A percentile compares a stretch with the other conserved stretches of the same genome.
Evolutionary conservation across 2,329 filamentous ascomycete genomes (phyloP).

Genomic region (Ceratocystis lukuohia): DNA sequence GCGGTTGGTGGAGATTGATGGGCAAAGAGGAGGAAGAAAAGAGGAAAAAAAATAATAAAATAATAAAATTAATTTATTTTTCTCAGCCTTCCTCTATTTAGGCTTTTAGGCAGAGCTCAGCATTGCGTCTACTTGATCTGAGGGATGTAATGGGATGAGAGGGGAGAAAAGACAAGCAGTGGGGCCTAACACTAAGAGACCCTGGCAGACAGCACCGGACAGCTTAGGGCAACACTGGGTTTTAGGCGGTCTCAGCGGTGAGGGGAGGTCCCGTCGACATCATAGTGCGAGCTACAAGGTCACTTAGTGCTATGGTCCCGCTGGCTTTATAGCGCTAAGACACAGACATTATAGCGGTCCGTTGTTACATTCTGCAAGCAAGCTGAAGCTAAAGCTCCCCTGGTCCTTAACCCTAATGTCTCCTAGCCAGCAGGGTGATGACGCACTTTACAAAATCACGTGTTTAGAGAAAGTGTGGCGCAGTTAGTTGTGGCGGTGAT

Average conservation of each 20-base stretch:
- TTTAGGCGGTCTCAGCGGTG: not conserved
- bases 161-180: not conserved
- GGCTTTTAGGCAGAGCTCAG: not conserved
- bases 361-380: not conserved
- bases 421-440: not conserved
- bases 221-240: no score
- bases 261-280: not conserved
- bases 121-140: conserved; percentile 1
- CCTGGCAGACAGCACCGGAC: no score
- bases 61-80: not conserved
- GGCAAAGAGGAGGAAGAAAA: not conserved
- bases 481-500: not conserved
- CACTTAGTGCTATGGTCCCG: no score
- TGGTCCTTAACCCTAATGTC: not conserved
- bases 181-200: not conserved
- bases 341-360: not conserved
- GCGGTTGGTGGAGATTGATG: not conserved
- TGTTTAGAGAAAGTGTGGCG: not conserved
- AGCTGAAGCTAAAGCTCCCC: not conserved
- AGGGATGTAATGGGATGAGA: no score
- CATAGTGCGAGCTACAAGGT: not conserved
- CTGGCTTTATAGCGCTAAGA: not conserved
- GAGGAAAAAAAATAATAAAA: not conserved
- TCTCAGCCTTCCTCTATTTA: not conserved
- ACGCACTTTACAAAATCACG: not conserved